Base-by-base conservation (phyloP, 495 filamentous ascomycete genomes). In the Tuber brumale region DNA sequence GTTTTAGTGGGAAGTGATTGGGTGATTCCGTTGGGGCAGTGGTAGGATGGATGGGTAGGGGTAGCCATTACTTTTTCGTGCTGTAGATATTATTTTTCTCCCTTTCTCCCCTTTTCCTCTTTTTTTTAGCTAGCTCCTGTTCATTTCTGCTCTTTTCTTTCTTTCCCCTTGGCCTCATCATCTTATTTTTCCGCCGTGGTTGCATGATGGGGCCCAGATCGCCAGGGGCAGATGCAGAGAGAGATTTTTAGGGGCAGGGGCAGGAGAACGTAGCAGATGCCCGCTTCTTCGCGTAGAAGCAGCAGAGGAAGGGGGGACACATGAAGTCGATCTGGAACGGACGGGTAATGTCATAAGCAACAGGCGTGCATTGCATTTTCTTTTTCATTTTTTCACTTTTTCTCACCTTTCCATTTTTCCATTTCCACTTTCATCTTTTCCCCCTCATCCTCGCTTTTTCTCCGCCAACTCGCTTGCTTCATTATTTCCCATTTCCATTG, bases 351-450 rank as follows among this genome's bases (percentile, higher is more conserved):
- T 66, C 57, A 66, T 31, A 42, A 66, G 27, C 57, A 66, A 18
- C 57, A 66, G 27, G 57, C 57, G 57, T 66, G 57, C 57, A 66
- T 66, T 66, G 57, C 57, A 66, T 66, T 66, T 66, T 66, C 27
- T 66, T 18, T 66, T 35, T 23, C 27, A 6, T 27, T 27, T n/a
- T 57, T n/a, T 51, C 46, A 51, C 21, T 51, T 51, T 57, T 42
- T 5, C 0, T 8, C 2, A 0, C 7, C 7, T 42, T 42, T 8
- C 2, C 27, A 61, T 16, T 61, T 31, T 61, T 18, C 14, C 27
- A 35, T 66, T 66, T 35, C 46, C 46, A 14, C 35, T 35, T 66
- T 31, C 57, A 66, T 35, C 10, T n/a, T 57, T 14, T 31, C 31
- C 31, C 23, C 23, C 23, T n/a, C 48, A 57, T n/a, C 7, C 48